phyloP scores from a whole-genome alignment of 306 rosid species.

The Luffa acutangula region DNA sequence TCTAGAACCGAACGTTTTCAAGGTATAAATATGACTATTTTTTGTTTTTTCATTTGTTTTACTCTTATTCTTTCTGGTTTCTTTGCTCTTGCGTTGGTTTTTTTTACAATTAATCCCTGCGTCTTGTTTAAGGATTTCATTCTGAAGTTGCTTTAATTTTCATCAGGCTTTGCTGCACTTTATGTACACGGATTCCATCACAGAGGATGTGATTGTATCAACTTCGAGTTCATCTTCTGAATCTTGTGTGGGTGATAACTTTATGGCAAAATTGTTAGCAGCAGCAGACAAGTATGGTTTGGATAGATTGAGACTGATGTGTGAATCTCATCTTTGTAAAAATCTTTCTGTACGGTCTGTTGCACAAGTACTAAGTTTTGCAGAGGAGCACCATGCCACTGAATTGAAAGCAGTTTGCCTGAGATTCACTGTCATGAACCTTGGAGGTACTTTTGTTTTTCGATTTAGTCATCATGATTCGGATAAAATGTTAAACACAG shows the following conservation, averaged over 20 bases:
- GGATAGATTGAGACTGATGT: conserved; percentile 76
- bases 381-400: conserved; percentile 72
- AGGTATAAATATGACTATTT: conserved; percentile 30
- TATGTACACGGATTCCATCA: conserved; percentile 65
- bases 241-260: conserved; percentile 46
- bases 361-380: conserved; percentile 73
- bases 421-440: conserved; percentile 81
- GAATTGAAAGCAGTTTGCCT: conserved; percentile 83
- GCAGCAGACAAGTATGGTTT: conserved; percentile 75
- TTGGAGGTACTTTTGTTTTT: conserved; percentile 39
- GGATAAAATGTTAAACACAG: neutral
- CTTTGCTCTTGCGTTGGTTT: conserved; percentile 7
- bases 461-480: neutral
- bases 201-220: conserved; percentile 64
- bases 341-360: conserved; percentile 77
- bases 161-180: conserved; percentile 84
- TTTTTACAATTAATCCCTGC: neutral
- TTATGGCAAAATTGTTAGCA: conserved; percentile 70
- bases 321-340: conserved; percentile 95
- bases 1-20: conserved; percentile 80
- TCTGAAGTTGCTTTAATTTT: conserved; percentile 15
- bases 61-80: conserved; percentile 4
- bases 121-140: neutral
- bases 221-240: conserved; percentile 47
- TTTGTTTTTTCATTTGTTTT: conserved; percentile 1